These are phyloP conservation scores for Microascus cirrosus DNA, from an alignment of 2,329 filamentous ascomycete genomes.

Conservation along the genomic window DNA sequence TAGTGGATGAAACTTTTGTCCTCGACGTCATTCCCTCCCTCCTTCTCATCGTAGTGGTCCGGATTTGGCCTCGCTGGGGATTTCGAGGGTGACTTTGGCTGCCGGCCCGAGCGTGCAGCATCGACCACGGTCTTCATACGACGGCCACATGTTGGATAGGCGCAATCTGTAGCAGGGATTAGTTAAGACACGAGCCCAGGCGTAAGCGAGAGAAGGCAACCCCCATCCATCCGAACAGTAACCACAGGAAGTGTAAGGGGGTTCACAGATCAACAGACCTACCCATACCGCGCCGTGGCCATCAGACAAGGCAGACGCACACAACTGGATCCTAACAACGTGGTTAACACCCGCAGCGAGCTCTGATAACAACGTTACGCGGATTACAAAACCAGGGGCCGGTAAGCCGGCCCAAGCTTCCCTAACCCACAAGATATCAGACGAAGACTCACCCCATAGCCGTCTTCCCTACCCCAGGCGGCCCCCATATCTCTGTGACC, in stretches of 20 bases:
- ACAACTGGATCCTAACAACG: constrained; percentile 56
- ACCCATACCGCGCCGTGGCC: constrained; percentile 67
- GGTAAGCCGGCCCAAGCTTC: not conserved
- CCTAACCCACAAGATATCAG: not conserved
- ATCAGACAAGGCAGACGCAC: constrained; percentile 49
- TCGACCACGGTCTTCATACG: constrained; percentile 20
- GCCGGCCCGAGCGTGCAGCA: constrained; percentile 4
- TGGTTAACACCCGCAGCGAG: not conserved
- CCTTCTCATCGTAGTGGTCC: not conserved
- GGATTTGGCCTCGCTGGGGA: not conserved
- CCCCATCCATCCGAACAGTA: not conserved
- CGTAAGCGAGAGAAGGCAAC: not conserved
- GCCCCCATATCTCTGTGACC: constrained; percentile 80
- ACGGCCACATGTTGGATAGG: constrained; percentile 24
- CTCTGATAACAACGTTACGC: not conserved
- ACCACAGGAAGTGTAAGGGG: constrained; percentile 3
- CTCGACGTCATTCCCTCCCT: constrained; percentile 5
- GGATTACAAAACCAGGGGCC: not conserved
- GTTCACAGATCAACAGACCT: constrained; percentile 41
- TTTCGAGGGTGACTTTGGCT: not conserved
- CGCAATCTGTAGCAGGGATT: constrained; percentile 19
- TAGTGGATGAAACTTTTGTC: constrained; percentile 25
- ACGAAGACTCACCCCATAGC: constrained; percentile 54
- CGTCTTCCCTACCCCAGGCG: constrained; percentile 78
- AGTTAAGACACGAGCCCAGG: not conserved